Percentiles rank a stretch among this genome's conserved stretches.
phyloP scores from a whole-genome alignment of 192 early-diverging fungal genomes.

The Podochytrium sp. region DNA sequence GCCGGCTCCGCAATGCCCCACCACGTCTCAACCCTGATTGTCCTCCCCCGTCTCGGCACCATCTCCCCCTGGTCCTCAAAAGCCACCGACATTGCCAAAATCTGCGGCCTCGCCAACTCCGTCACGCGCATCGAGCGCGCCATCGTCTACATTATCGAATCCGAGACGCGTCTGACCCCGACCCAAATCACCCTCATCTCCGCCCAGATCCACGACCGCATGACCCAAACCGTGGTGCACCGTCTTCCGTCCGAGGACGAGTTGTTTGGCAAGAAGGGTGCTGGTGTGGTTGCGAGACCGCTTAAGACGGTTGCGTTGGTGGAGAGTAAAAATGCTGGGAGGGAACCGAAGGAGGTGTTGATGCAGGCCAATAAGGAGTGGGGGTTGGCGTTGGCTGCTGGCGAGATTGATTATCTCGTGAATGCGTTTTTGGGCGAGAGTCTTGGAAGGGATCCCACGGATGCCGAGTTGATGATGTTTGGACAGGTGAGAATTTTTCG shows the following conservation, averaged over 20 bases:
- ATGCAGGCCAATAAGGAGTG: constrained; percentile 82
- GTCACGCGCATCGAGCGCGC: constrained; percentile 92
- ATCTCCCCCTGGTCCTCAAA: constrained; percentile 99
- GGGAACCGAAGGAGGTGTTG: constrained; percentile 66
- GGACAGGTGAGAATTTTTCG: constrained; percentile 65
- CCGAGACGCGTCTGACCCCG: background rate
- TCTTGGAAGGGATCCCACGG: constrained; percentile 85
- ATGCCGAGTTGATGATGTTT: constrained; percentile 99
- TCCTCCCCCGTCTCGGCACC: constrained; percentile 91
- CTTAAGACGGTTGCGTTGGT: constrained; percentile 66
- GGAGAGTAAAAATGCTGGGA: constrained; percentile 40
- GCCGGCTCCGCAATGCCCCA: too few relatives aligned
- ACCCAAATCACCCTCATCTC: constrained; percentile 39
- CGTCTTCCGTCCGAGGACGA: constrained; percentile 64
- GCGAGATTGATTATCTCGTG: constrained; percentile 96
- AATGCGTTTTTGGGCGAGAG: constrained; percentile 69
- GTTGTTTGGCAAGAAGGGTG: constrained; percentile 68
- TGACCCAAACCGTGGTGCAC: constrained; percentile 82
- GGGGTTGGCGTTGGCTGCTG: constrained; percentile 92
- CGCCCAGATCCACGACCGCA: constrained; percentile 81
- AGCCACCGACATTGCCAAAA: constrained; percentile 95
- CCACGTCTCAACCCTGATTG: constrained; percentile 63
- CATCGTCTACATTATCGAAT: constrained; percentile 68
- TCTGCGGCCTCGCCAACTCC: constrained; percentile 77
- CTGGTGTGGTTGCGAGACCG: constrained; percentile 45